Percentiles rank a stretch among this genome's conserved stretches.
phyloP scores from a whole-genome alignment of 2,329 filamentous ascomycete species.

The Diaporthe nobilis region DNA sequence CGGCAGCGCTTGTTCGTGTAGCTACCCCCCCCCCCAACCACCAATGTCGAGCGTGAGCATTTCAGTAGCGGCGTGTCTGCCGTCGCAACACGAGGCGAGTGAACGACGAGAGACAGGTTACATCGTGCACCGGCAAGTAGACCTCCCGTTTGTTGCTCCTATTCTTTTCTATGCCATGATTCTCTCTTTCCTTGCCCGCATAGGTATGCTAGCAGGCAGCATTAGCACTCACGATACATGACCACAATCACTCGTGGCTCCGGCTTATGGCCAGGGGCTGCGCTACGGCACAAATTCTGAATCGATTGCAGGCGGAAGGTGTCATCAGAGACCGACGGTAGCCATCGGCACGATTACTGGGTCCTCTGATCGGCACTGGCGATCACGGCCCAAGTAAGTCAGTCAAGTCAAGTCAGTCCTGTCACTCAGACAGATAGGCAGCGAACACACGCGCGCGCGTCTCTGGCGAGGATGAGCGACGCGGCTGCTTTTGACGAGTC shows the following conservation, averaged over 20 bases:
- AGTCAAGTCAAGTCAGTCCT: background rate
- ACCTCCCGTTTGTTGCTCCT: background rate
- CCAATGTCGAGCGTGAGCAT: background rate
- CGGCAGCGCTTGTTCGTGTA: background rate
- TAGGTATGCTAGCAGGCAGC: background rate
- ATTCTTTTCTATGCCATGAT: background rate
- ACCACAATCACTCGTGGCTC: background rate
- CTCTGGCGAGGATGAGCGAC: conserved; percentile 7
- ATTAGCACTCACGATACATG: background rate
- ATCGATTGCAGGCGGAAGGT: background rate
- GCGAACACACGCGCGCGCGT: conserved; percentile 6
- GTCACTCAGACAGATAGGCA: background rate
- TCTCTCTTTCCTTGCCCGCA: background rate
- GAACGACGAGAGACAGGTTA: background rate
- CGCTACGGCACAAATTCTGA: background rate
- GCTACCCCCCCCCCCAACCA: conserved; percentile 5
- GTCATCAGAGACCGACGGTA: conserved; percentile 18
- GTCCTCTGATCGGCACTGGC: conserved; percentile 19
- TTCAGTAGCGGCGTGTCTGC: background rate
- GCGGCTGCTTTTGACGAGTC: conserved; percentile 12
- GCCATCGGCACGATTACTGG: conserved; percentile 29
- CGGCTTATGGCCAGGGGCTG: background rate
- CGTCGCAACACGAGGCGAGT: background rate
- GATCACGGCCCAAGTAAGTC: background rate
- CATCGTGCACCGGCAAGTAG: conserved; percentile 22